These are phyloP conservation scores for Musa balbisiana DNA, from an alignment of 202 grass and related monocot species.

Conservation along the genomic window DNA sequence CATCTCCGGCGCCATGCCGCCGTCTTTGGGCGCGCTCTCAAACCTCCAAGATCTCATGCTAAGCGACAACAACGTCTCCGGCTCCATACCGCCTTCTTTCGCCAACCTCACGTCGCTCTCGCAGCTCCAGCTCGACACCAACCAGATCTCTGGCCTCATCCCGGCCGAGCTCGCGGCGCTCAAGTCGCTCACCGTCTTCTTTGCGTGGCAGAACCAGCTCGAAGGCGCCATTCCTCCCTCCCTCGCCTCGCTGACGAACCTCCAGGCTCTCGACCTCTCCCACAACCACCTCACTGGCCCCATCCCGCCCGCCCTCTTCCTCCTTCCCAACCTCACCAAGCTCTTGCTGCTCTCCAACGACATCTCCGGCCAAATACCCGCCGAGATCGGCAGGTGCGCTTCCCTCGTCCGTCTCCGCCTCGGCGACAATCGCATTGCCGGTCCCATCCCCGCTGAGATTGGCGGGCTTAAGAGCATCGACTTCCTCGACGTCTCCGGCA, in stretches of 20 bases:
- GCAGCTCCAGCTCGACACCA: slow-evolving; percentile 92
- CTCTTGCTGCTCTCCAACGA: slow-evolving; percentile 75
- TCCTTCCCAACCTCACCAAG: slow-evolving; percentile 85
- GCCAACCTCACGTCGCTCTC: slow-evolving; percentile 52
- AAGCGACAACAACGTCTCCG: slow-evolving; percentile 91
- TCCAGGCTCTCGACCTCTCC: slow-evolving; percentile 76
- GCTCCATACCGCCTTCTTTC: slow-evolving; percentile 55
- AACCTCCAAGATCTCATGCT: slow-evolving; percentile 83
- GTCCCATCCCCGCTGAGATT: slow-evolving; percentile 40
- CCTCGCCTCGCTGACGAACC: slow-evolving; percentile 35
- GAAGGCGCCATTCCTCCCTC: slow-evolving; percentile 58
- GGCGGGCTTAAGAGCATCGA: slow-evolving; percentile 59
- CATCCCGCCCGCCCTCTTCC: slow-evolving; percentile 63
- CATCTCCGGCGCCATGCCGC: slow-evolving; percentile 70
- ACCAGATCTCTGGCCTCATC: slow-evolving; percentile 82
- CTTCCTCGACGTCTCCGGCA: slow-evolving; percentile 77
- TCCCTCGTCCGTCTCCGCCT: slow-evolving; percentile 68
- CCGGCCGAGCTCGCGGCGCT: slow-evolving; percentile 57
- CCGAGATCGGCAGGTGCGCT: slow-evolving; percentile 48
- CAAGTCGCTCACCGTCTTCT: slow-evolving; percentile 41
- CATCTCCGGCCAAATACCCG: slow-evolving; percentile 53
- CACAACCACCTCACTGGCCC: slow-evolving; percentile 75
- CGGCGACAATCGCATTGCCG: slow-evolving; percentile 58
- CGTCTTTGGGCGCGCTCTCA: slow-evolving; percentile 35
- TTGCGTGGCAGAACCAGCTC: slow-evolving; percentile 92